These are phyloP conservation scores for Chenopodium formosanum DNA, from an alignment of 148 eudicot genomes.

Conservation along the genomic window DNA sequence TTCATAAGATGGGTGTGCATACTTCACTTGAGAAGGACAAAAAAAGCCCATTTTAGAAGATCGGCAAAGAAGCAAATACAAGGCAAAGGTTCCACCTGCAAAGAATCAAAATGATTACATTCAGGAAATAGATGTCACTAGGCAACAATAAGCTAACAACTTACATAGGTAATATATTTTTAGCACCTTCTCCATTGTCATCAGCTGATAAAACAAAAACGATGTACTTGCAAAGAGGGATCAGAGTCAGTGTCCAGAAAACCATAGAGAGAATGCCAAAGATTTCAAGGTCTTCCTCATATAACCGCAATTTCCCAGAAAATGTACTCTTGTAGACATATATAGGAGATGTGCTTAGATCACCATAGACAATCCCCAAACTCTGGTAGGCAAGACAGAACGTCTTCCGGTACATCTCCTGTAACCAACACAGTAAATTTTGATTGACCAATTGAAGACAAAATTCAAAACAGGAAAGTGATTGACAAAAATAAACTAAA, in stretches of 20 bases:
- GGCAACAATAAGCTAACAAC: constrained; percentile 10
- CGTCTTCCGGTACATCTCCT: constrained; percentile 34
- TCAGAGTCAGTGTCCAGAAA: constrained; percentile 49
- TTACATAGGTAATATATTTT: constrained; percentile 10
- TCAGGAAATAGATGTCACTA: neutral
- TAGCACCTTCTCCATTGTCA: constrained; percentile 53
- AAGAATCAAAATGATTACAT: neutral
- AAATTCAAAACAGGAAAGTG: no score
- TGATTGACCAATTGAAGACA: no score
- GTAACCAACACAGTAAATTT: neutral
- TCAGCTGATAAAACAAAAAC: constrained; percentile 45
- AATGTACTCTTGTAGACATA: constrained; percentile 51
- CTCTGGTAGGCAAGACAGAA: constrained; percentile 48
- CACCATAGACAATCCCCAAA: constrained; percentile 53
- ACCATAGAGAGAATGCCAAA: constrained; percentile 51
- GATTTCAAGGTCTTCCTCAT: constrained; percentile 42
- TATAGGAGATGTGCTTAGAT: constrained; percentile 46
- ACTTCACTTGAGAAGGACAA: constrained; percentile 25
- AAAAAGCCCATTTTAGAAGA: constrained; percentile 34
- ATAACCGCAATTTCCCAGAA: constrained; percentile 31
- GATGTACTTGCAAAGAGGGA: constrained; percentile 49
- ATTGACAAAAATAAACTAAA: no score
- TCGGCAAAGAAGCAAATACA: constrained; percentile 49
- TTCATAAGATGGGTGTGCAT: constrained; percentile 12
- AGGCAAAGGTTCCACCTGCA: constrained; percentile 55